A percentile compares a stretch with the other conserved stretches of the same genome.
Evolutionary conservation across 306 rosid genomes (phyloP).

Genomic region (Vicia villosa): DNA sequence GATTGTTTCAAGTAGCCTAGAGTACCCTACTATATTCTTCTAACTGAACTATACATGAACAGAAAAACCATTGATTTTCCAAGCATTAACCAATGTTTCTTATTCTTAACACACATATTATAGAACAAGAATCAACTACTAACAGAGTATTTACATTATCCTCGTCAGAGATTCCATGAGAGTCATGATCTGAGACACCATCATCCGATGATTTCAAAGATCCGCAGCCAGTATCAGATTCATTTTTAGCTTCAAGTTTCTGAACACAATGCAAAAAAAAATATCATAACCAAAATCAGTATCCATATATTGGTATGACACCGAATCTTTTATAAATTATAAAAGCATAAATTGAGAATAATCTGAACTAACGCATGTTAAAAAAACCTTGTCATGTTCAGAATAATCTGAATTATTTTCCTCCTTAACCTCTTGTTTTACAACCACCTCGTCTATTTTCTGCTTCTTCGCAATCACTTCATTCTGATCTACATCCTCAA

Average conservation of each 20-base stretch:
- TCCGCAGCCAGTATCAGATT: background rate
- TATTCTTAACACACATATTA: background rate
- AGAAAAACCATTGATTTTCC: slow-evolving; percentile 1
- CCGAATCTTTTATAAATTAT: background rate
- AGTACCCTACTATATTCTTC: slow-evolving; percentile 10
- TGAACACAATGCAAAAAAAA: slow-evolving; percentile 13
- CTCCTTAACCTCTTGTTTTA: slow-evolving; percentile 50
- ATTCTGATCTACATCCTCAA: slow-evolving; percentile 47
- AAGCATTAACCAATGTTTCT: background rate
- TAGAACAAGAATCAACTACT: slow-evolving; percentile 24
- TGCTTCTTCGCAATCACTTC: slow-evolving; percentile 60
- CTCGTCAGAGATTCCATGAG: slow-evolving; percentile 31
- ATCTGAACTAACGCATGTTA: too few species aligned
- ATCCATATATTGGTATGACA: background rate
- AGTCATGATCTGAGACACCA: slow-evolving; percentile 19
- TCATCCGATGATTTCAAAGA: background rate
- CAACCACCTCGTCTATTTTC: slow-evolving; percentile 48
- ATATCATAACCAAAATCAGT: background rate
- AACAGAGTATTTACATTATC: slow-evolving; percentile 34
- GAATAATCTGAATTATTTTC: slow-evolving; percentile 51
- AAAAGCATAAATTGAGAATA: background rate
- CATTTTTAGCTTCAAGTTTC: slow-evolving; percentile 15
- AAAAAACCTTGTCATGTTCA: slow-evolving; percentile 52
- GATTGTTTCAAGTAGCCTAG: slow-evolving; percentile 3
- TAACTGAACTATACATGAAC: slow-evolving; percentile 11